Percentiles rank a stretch among this genome's conserved stretches.
Evolutionary conservation across 1,284 basidiomycete species (phyloP).

Genomic region (Ustilago esculenta): DNA sequence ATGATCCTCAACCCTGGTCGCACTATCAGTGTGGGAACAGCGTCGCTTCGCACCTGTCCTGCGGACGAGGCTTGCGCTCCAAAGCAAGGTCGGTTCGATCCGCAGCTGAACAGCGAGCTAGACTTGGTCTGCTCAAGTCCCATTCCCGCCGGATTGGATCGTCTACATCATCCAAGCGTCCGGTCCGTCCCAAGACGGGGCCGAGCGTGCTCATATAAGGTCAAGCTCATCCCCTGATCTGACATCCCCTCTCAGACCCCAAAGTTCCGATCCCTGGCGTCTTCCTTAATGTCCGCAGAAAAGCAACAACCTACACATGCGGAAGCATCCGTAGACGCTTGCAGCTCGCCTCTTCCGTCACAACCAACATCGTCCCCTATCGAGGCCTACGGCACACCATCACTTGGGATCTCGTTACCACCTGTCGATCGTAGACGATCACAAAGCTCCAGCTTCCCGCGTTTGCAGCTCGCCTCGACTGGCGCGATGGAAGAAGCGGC

Average conservation of each 20-base stretch:
- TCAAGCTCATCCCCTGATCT: background rate
- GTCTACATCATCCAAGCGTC: no score
- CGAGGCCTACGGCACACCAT: slow-evolving; percentile 15
- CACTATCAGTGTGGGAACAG: no score
- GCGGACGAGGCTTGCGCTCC: no score
- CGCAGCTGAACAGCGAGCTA: no score
- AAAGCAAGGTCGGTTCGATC: no score
- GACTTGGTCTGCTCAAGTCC: no score
- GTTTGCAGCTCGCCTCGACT: slow-evolving; percentile 10
- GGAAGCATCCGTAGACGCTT: background rate
- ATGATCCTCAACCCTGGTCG: no score
- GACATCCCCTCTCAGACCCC: background rate
- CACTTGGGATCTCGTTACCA: background rate
- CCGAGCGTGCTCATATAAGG: slow-evolving; percentile 6
- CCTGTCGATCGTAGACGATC: slow-evolving; percentile 3
- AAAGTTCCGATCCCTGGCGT: no score
- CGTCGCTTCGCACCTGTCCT: no score
- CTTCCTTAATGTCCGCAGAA: slow-evolving; percentile 6
- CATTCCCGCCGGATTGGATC: no score
- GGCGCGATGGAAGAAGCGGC: background rate
- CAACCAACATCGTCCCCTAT: slow-evolving; percentile 19
- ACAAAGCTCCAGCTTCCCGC: background rate
- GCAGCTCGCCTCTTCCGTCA: background rate
- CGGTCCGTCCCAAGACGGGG: no score
- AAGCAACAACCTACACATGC: background rate